phyloP scores from a whole-genome alignment of 1,284 basidiomycete genomes.

The Cryptococcus sp. region DNA sequence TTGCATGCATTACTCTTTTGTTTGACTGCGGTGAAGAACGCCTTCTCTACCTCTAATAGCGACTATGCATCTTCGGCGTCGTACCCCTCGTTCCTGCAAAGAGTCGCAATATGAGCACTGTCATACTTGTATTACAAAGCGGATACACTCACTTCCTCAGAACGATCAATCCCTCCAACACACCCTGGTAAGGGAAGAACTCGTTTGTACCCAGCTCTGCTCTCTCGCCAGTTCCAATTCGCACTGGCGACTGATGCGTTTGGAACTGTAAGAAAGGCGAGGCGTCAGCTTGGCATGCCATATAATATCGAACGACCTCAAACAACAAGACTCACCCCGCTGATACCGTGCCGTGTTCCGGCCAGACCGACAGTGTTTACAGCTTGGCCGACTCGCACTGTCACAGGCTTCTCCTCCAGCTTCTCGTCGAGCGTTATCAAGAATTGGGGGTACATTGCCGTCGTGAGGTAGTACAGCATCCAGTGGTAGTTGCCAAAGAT shows the following conservation, averaged over 20 bases:
- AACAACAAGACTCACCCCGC: constrained; percentile 49
- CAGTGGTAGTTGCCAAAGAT: constrained; percentile 94
- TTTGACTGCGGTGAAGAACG: no score
- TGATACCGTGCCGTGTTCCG: constrained; percentile 52
- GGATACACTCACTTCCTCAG: constrained; percentile 64
- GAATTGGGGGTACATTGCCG: constrained; percentile 98
- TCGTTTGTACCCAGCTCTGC: constrained; percentile 97
- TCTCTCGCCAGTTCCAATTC: constrained; percentile 88
- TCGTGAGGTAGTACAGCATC: constrained; percentile 95
- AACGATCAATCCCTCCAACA: constrained; percentile 87
- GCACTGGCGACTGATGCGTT: constrained; percentile 93
- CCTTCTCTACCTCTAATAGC: no score
- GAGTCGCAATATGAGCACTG: neutral
- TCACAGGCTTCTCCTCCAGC: constrained; percentile 78
- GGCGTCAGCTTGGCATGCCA: no score
- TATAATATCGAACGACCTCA: constrained; percentile 2
- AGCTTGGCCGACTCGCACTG: constrained; percentile 90
- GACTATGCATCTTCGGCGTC: constrained; percentile 42
- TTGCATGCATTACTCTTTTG: no score
- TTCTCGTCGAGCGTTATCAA: constrained; percentile 95
- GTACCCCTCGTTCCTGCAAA: constrained; percentile 50
- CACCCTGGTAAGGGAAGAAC: constrained; percentile 84
- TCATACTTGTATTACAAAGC: neutral
- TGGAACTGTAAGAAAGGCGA: constrained; percentile 64
- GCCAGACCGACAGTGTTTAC: constrained; percentile 54